A percentile compares a stretch with the other conserved stretches of the same genome.
Evolutionary conservation across 306 rosid genomes (phyloP).

Genomic region (Casuarina equisetifolia): DNA sequence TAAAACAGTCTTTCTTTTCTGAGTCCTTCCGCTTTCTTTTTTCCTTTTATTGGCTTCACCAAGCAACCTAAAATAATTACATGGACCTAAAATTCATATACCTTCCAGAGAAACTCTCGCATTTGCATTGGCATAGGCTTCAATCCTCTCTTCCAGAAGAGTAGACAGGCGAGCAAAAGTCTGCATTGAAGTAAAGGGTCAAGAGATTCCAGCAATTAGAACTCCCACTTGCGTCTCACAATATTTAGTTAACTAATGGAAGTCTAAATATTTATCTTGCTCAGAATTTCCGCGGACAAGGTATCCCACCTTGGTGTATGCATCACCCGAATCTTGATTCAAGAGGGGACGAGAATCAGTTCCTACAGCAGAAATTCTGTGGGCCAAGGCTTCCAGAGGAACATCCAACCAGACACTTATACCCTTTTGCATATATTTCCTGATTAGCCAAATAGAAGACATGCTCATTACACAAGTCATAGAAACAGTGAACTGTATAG

Average conservation of each 20-base stretch:
- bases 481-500: conserved; percentile 6
- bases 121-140: conserved; percentile 77
- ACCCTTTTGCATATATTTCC: conserved; percentile 91
- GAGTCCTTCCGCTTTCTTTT: neutral
- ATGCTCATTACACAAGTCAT: conserved; percentile 17
- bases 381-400: conserved; percentile 88
- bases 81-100: conserved; percentile 33
- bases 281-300: conserved; percentile 21
- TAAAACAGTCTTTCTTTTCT: neutral
- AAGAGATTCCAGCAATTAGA: neutral
- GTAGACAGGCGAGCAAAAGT: conserved; percentile 63
- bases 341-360: conserved; percentile 91
- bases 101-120: conserved; percentile 83
- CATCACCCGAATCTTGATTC: conserved; percentile 73
- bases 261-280: neutral
- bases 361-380: conserved; percentile 85
- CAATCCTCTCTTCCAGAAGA: conserved; percentile 77
- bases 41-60: neutral
- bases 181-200: conserved; percentile 45
- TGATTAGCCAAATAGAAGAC: conserved; percentile 35
- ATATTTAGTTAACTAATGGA: neutral
- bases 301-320: conserved; percentile 60
- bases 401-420: conserved; percentile 92
- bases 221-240: neutral
- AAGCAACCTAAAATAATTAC: conserved; percentile 4